Evolutionary conservation across 2,329 filamentous ascomycete species (phyloP).

Genomic region (Botryotinia convoluta): DNA sequence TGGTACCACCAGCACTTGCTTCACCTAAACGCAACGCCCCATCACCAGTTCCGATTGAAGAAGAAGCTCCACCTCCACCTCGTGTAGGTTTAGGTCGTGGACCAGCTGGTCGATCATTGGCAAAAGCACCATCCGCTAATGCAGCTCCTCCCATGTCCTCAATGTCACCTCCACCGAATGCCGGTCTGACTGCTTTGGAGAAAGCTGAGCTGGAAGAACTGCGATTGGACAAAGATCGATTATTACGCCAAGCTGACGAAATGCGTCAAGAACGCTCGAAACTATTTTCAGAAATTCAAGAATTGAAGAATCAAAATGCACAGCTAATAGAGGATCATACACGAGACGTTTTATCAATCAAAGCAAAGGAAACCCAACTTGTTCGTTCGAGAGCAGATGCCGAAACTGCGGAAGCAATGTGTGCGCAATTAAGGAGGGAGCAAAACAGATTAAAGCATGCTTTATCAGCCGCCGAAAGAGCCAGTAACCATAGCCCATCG

Average conservation of each 20-base stretch:
- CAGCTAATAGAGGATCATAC: constrained; percentile 97
- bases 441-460: constrained; percentile 93
- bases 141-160: constrained; percentile 50
- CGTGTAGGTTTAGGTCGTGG: constrained; percentile 52
- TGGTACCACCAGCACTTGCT: constrained; percentile 42
- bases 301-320: constrained; percentile 95
- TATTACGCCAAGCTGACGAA: constrained; percentile 74
- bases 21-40: constrained; percentile 51
- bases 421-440: constrained; percentile 80
- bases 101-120: constrained; percentile 79
- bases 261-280: constrained; percentile 77
- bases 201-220: constrained; percentile 90
- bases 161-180: constrained; percentile 57
- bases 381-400: constrained; percentile 88
- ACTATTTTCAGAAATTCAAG: constrained; percentile 82
- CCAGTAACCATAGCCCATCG: constrained; percentile 39
- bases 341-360: constrained; percentile 90
- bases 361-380: constrained; percentile 96
- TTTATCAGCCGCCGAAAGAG: constrained; percentile 59
- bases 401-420: constrained; percentile 82
- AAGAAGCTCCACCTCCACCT: constrained; percentile 39
- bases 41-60: constrained; percentile 46
- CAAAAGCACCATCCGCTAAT: constrained; percentile 57
- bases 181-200: constrained; percentile 74
- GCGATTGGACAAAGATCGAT: constrained; percentile 75